Conservation (phyloP, 2,329 filamentous ascomycete genomes). For the Pseudocercospora fuligena region DNA sequence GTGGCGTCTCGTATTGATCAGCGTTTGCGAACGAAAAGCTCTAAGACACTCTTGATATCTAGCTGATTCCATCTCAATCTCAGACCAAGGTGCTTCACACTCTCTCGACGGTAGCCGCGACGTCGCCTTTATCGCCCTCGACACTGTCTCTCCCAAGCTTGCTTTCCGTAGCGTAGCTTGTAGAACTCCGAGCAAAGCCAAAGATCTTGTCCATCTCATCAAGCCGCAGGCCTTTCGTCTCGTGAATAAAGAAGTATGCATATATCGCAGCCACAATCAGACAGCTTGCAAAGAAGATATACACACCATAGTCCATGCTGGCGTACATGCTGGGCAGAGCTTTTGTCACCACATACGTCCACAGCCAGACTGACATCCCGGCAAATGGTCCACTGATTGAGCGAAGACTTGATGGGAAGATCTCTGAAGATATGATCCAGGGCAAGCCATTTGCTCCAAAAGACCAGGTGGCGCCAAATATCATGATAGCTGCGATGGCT, state of each 20-base stretch:
- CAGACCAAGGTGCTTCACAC: neutral
- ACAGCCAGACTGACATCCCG: slow-evolving; percentile 42
- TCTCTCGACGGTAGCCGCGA: neutral
- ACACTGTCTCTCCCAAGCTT: neutral
- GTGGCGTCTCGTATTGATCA: neutral
- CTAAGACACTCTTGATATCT: too few relatives aligned
- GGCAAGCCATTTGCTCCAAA: slow-evolving; percentile 49
- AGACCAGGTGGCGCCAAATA: slow-evolving; percentile 46
- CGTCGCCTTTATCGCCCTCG: neutral
- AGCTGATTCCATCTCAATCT: neutral
- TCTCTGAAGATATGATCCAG: slow-evolving; percentile 52
- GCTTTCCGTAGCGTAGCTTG: neutral
- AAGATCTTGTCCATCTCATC: slow-evolving; percentile 47
- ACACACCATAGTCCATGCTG: slow-evolving; percentile 46
- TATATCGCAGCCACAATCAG: slow-evolving; percentile 45
- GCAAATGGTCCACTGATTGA: slow-evolving; percentile 46
- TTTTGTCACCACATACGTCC: slow-evolving; percentile 48
- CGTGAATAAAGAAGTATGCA: slow-evolving; percentile 48
- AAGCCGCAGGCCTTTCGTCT: slow-evolving; percentile 45
- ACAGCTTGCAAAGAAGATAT: slow-evolving; percentile 48
- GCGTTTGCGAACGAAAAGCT: neutral
- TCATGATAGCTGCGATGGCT: slow-evolving; percentile 48
- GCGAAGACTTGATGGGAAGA: slow-evolving; percentile 47
- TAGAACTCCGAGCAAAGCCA: slow-evolving; percentile 32
- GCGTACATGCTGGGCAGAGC: slow-evolving; percentile 48